Base-by-base conservation (phyloP, 495 filamentous ascomycete genomes). In the Penicillium daleae region DNA sequence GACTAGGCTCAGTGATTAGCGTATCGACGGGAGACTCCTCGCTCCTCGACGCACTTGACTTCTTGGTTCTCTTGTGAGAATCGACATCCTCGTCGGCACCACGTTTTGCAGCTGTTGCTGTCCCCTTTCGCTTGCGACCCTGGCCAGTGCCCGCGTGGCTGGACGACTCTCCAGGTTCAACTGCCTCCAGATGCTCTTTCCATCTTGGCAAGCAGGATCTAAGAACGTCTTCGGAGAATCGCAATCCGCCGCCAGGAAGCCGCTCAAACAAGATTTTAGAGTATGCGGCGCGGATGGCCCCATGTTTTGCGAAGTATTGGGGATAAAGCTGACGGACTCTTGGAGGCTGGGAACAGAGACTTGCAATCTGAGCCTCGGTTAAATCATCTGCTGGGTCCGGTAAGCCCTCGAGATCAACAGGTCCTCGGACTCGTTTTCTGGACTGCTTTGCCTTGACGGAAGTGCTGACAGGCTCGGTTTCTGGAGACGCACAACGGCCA, bases 271-370 rank as follows among this genome's bases (percentile, higher is more conserved):
- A n/a, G 51, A 22, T 13, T 2, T 31, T 27, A 4, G 3, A 7
- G 21, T 42, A 42, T 15, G 32, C 54, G 26, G 54, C 21, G 54
- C 54, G 54, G n/a, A 56, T 42, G 5, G n/a, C 7, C 13, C 54
- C 54, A 42, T 15, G 2, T 17, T 6, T 26, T 5, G 12, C 13
- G 13, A 56, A 56, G 24, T 56, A 56, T 12, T 7, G 3, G 22
- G 13, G 5, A 27, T 56, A 56, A 9, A 1, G 10, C 22, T 56
- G 33, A 19, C 54, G 54, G 12, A 56, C 19, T 24, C 24, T 42
- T 22, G 12, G 19, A n/a, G 24, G 37, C 24, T 40, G 54, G 17
- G 9, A 13, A 35, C 35, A 56, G 33, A 56, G 33, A 1, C 6
- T 24, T 2, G 33, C 22, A 31, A 56, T 56, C 32, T 56, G 21